phyloP scores from a whole-genome alignment of 2,329 filamentous ascomycete genomes.

The Hortaea werneckii region DNA sequence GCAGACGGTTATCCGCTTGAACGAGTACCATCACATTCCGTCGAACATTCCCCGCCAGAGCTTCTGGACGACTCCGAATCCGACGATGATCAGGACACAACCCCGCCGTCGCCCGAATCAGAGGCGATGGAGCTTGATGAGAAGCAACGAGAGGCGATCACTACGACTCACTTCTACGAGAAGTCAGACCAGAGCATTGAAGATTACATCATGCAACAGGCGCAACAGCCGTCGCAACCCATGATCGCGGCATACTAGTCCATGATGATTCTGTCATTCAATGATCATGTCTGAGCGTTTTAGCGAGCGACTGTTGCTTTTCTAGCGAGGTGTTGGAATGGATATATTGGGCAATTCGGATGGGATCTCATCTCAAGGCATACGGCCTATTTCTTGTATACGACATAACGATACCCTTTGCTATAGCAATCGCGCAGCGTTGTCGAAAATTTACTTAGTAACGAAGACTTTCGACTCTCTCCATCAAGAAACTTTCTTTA shows the following conservation, averaged over 20 bases:
- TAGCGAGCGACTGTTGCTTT: slow-evolving; percentile 11
- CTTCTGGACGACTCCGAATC: slow-evolving; percentile 38
- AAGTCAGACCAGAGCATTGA: slow-evolving; percentile 15
- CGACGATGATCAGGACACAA: slow-evolving; percentile 31
- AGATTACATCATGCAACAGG: slow-evolving; percentile 27
- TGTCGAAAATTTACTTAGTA: too few species aligned
- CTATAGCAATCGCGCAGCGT: too few species aligned
- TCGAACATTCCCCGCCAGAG: slow-evolving; percentile 37
- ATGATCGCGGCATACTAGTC: slow-evolving; percentile 33
- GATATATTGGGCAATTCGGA: neutral
- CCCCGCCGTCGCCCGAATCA: slow-evolving; percentile 35
- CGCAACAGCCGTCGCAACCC: slow-evolving; percentile 24
- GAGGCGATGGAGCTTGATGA: slow-evolving; percentile 36
- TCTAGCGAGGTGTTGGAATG: neutral
- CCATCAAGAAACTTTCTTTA: too few species aligned
- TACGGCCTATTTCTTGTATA: too few species aligned
- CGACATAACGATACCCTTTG: too few species aligned
- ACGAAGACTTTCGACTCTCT: too few species aligned
- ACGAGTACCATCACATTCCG: slow-evolving; percentile 29
- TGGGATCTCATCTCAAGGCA: neutral
- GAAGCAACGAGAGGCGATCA: slow-evolving; percentile 35
- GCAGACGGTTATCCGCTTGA: slow-evolving; percentile 37
- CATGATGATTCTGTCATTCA: slow-evolving; percentile 12
- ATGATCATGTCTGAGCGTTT: slow-evolving; percentile 13
- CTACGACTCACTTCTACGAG: slow-evolving; percentile 37